A percentile compares a stretch with the other conserved stretches of the same genome.
Evolutionary conservation across 139 green algal genomes (phyloP).

Genomic region (Chlamydomonas schloesseri): DNA sequence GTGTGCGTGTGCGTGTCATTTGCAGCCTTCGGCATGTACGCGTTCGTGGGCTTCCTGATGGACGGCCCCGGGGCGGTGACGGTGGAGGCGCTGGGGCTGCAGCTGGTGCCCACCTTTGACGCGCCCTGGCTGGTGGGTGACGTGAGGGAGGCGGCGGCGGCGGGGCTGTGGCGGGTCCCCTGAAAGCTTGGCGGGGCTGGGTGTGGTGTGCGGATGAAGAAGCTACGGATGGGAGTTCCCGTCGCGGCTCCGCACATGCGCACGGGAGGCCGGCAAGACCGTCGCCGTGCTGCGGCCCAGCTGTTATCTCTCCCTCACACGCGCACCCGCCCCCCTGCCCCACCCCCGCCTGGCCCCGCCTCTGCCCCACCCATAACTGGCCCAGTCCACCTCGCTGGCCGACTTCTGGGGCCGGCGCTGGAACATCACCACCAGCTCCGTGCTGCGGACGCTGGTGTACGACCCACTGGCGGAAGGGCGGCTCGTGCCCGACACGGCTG

Average conservation of each 20-base stretch:
- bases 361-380: too few species aligned
- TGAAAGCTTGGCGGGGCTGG: too few species aligned
- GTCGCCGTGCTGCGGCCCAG: too few species aligned
- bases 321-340: too few species aligned
- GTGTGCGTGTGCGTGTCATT: too few species aligned
- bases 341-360: too few species aligned
- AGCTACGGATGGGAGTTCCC: too few species aligned
- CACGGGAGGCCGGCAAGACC: too few species aligned
- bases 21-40: constrained; percentile 39
- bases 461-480: constrained; percentile 53
- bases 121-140: constrained; percentile 51
- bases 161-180: neutral
- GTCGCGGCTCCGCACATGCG: too few species aligned
- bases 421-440: constrained; percentile 59
- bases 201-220: too few species aligned
- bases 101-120: constrained; percentile 64
- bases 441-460: constrained; percentile 54
- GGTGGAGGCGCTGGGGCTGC: constrained; percentile 42
- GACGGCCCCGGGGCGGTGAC: constrained; percentile 50
- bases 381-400: constrained; percentile 39
- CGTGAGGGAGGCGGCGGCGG: too few species aligned
- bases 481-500: neutral
- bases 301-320: too few species aligned
- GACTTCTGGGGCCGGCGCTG: constrained; percentile 65
- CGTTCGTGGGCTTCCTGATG: constrained; percentile 57